Percentiles rank a stretch among this genome's conserved stretches.
phyloP scores from a whole-genome alignment of 345 rosid genomes.

The Laguncularia racemosa region DNA sequence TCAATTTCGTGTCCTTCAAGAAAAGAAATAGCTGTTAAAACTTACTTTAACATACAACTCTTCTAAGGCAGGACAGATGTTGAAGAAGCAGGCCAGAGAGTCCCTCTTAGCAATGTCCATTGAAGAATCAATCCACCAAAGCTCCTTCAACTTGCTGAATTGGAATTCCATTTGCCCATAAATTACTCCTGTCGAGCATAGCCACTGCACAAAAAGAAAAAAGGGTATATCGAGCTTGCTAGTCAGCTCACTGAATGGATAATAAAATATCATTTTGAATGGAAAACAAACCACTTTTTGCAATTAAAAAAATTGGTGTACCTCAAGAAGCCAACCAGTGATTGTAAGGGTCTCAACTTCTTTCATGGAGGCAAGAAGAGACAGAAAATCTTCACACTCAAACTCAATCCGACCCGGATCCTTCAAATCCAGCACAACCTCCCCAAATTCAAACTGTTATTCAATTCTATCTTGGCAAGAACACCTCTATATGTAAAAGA shows the following conservation, averaged over 20 bases:
- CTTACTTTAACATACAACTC: constrained; percentile 7
- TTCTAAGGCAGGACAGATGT: constrained; percentile 7
- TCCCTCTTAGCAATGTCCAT: constrained; percentile 8
- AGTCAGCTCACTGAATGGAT: no score
- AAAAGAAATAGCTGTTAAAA: not conserved
- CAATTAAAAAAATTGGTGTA: not conserved
- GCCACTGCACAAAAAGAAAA: constrained; percentile 7
- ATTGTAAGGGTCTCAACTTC: constrained; percentile 7
- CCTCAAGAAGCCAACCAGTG: constrained; percentile 21
- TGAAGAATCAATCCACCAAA: constrained; percentile 11
- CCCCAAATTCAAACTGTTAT: constrained; percentile 3
- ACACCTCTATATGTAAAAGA: constrained; percentile 8
- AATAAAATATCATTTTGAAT: not conserved
- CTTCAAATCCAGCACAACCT: constrained; percentile 9
- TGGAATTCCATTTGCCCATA: constrained; percentile 11
- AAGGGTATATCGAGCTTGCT: no score
- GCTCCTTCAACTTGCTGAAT: constrained; percentile 8
- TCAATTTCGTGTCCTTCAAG: no score
- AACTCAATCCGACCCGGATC: constrained; percentile 4
- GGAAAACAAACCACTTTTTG: no score
- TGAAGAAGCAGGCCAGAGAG: constrained; percentile 16
- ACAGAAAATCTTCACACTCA: constrained; percentile 16
- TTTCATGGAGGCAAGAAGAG: constrained; percentile 7
- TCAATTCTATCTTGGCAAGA: constrained; percentile 7
- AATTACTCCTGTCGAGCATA: constrained; percentile 15